Base-by-base conservation (phyloP, 179 eudicot genomes). In the Drosera spatulata region DNA sequence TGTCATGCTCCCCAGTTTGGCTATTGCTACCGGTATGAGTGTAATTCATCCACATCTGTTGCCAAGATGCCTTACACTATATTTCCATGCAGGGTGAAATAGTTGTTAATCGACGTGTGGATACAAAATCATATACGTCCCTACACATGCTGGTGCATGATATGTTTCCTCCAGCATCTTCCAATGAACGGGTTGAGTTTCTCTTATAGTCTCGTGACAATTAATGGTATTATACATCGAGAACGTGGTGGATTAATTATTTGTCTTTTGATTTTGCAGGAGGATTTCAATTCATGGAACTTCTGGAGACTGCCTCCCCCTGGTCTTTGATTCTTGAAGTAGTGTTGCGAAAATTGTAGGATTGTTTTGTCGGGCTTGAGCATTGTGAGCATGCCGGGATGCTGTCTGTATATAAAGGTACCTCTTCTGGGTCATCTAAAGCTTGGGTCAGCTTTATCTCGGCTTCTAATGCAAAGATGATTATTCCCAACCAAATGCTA, bases 201-300 rank as follows among this genome's bases (percentile, higher is more conserved):
- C 33, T 22, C 33, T 22, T 22, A 22, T 22, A 22, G 33, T 22
- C 33, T 22, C 45, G 12, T 46, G 52, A 10, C 38, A 4, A 45
- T 15, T 11, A 8, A 42, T 48, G 45, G 22, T 43, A 59, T 22
- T n/a, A 14, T 59, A 15, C 49, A 42, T 41, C 6, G 6, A 58
- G 10, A 50, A 50, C 1, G 10, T 6, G n/a, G 53, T 1, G 53
- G 4, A 50, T 50, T 50, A 50, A 10, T 10, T 50, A 4, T 10
- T 6, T 50, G 56, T 41, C 7, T 58, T 59, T 50, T 54, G 12
- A 10, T 2, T 11, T 9, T 70, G 46, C 86, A 88, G 96, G 98
- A 91, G 81, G 96, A 84, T 71, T 91, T 62, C 75, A 91, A 91
- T 67, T 61, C 81, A 12, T 91, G 91, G 98, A 91, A 88, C 73